Evolutionary conservation across 805 yeast genomes (phyloP).

Genomic region (Saturnispora serradocipensis): DNA sequence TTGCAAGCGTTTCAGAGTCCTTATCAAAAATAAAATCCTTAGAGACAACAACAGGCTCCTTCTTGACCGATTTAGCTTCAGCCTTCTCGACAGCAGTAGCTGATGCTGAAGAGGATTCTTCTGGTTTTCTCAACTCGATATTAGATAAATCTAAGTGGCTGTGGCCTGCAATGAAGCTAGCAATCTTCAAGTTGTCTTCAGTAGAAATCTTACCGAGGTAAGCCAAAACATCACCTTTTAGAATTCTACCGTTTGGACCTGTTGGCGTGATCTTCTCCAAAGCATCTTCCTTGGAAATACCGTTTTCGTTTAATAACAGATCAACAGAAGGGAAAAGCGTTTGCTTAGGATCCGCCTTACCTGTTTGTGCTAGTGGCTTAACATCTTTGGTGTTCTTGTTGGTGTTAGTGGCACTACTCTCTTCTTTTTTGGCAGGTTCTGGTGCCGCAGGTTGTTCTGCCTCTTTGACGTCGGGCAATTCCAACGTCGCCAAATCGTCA

Average conservation of each 20-base stretch:
- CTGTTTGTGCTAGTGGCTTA: slow-evolving; percentile 12
- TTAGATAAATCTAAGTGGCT: slow-evolving; percentile 66
- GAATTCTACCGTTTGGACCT: slow-evolving; percentile 81
- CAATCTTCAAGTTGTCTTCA: slow-evolving; percentile 43
- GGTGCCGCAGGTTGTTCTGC: slow-evolving; percentile 18
- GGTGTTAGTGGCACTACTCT: slow-evolving; percentile 10
- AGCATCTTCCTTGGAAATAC: slow-evolving; percentile 65
- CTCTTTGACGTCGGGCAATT: slow-evolving; percentile 41
- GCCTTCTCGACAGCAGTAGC: slow-evolving; percentile 11
- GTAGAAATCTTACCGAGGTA: slow-evolving; percentile 62
- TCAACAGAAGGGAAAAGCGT: slow-evolving; percentile 73
- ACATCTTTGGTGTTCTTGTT: neutral
- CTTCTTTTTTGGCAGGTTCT: neutral
- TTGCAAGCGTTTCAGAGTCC: slow-evolving; percentile 27
- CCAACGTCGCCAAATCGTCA: slow-evolving; percentile 64
- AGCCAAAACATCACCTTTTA: slow-evolving; percentile 88
- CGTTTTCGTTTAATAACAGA: slow-evolving; percentile 48
- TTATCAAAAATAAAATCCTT: slow-evolving; percentile 1
- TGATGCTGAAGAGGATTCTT: slow-evolving; percentile 3
- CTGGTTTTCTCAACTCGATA: slow-evolving; percentile 35
- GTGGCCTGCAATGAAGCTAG: slow-evolving; percentile 45
- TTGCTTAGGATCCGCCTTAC: slow-evolving; percentile 56
- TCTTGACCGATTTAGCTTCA: slow-evolving; percentile 23
- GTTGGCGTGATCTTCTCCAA: slow-evolving; percentile 64
- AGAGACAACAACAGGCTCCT: slow-evolving; percentile 20